phyloP scores from a whole-genome alignment of 192 early-diverging fungal genomes.

The Mortierella alpina region DNA sequence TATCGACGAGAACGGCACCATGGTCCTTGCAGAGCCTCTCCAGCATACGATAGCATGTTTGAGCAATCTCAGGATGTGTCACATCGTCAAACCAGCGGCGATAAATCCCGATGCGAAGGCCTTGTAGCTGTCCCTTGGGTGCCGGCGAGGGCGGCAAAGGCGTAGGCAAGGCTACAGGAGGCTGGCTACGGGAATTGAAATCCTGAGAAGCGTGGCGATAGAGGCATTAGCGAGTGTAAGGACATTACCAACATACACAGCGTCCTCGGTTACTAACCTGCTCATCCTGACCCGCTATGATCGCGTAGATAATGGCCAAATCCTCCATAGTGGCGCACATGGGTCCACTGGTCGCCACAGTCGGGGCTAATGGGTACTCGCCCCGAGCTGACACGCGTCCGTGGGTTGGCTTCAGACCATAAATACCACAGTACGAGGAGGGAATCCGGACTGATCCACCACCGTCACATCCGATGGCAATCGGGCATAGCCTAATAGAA shows the following conservation, averaged over 20 bases:
- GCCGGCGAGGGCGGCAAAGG: constrained; percentile 15
- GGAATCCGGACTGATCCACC: constrained; percentile 80
- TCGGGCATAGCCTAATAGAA: constrained; percentile 60
- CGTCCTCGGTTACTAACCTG: constrained; percentile 25
- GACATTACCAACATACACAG: background rate
- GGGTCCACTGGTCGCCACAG: constrained; percentile 72
- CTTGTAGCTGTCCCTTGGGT: constrained; percentile 50
- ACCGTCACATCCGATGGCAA: constrained; percentile 78
- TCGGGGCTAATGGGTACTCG: constrained; percentile 62
- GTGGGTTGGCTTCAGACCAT: constrained; percentile 79
- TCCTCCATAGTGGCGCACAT: constrained; percentile 77
- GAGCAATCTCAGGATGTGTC: constrained; percentile 34
- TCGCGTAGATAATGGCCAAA: constrained; percentile 72
- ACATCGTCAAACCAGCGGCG: constrained; percentile 61
- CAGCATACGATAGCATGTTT: constrained; percentile 46
- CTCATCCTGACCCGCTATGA: constrained; percentile 68
- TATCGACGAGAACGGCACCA: constrained; percentile 72
- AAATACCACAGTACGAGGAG: constrained; percentile 76
- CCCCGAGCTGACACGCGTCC: constrained; percentile 70
- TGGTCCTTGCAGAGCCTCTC: constrained; percentile 47
- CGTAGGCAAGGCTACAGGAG: constrained; percentile 53
- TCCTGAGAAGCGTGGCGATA: constrained; percentile 55
- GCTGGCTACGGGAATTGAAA: constrained; percentile 58
- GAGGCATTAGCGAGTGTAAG: background rate
- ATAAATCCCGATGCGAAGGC: constrained; percentile 70